These are phyloP conservation scores for Marchantia polymorpha DNA, from an alignment of 225 moss, liverwort and hornwort genomes.

Conservation along the genomic window DNA sequence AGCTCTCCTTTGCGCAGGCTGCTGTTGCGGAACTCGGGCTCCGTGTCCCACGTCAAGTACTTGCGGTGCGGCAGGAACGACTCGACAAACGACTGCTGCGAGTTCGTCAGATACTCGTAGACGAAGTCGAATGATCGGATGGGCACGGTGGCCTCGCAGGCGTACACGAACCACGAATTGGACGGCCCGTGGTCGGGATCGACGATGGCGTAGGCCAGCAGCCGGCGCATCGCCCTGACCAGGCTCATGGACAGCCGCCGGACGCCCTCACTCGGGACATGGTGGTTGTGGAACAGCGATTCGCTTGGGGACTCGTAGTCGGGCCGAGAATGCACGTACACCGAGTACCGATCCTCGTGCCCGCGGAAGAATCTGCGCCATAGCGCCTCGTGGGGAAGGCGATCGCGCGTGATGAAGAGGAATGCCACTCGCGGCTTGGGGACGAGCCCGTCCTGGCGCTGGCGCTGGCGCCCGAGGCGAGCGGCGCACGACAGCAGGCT, in stretches of 20 bases:
- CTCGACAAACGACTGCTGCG: slow-evolving; percentile 39
- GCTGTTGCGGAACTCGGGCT: not conserved
- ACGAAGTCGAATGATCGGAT: slow-evolving; percentile 29
- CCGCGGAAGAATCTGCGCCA: slow-evolving; percentile 42
- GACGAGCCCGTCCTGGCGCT: too few species aligned
- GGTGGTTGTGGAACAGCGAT: slow-evolving; percentile 35
- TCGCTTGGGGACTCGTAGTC: slow-evolving; percentile 10
- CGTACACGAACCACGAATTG: slow-evolving; percentile 42
- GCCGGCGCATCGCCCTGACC: slow-evolving; percentile 28
- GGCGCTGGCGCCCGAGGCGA: not conserved
- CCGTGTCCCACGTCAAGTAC: not conserved
- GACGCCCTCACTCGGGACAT: slow-evolving; percentile 30
- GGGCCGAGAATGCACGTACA: slow-evolving; percentile 36
- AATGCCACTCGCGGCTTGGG: slow-evolving; percentile 35
- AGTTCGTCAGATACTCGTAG: slow-evolving; percentile 38
- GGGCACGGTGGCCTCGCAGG: slow-evolving; percentile 40
- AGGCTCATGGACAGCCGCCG: slow-evolving; percentile 26
- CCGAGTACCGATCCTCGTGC: slow-evolving; percentile 37
- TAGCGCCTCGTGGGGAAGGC: slow-evolving; percentile 27
- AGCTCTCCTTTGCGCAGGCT: slow-evolving; percentile 57
- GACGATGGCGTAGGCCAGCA: slow-evolving; percentile 37
- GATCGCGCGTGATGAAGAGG: slow-evolving; percentile 33
- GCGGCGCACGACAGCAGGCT: slow-evolving; percentile 23
- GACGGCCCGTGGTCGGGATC: slow-evolving; percentile 23
- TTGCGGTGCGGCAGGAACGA: slow-evolving; percentile 16